Base-by-base conservation (phyloP, 1,284 basidiomycete species). In the Dichomitus squalens region DNA sequence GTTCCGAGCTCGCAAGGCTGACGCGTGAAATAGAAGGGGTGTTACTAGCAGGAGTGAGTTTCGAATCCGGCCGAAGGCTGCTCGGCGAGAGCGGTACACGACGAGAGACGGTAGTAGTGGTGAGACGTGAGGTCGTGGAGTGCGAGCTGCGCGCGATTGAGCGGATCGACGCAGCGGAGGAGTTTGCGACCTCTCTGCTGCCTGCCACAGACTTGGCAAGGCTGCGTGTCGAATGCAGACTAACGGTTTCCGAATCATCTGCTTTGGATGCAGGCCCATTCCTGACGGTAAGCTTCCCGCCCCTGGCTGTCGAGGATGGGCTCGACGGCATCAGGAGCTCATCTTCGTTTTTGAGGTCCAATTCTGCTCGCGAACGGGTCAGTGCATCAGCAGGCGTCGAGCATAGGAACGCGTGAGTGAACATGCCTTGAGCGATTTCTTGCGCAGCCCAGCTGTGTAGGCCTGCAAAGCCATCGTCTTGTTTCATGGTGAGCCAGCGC, bases 381-480 rank as follows among this genome's bases (percentile, higher is more conserved):
- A 6, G 29, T 0, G 12, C 35, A n/a, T 47, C 7, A 47, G 56
- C 54, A 56, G 33, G 16, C 46, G 49, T 21, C 27, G 16, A 33
- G n/a, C 29, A 8, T 11, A 29, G 7, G 16, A 29, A 29, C 7
- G 27, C n/a, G 52, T 49, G 20, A 48, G 11, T 2, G 21, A 1
- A 76, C 87, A 57, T 62, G 95, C 93, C 86, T 70, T 92, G 85
- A 33, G 86, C 84, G 44, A 97, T 91, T 68, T 98, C 96, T 69
- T 94, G 90, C 55, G 96, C 72, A 0, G 90, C 86, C 93, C 94
- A 96, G 6, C 82, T 81, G 49, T 96, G 92, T 20, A 98, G 76
- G 4, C 74, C 72, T 46, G 91, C 85, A 66, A 98, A 96, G 0
- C 92, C 93, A n/a, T 85, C 84, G 41, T 87, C 85, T 53, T 88